phyloP scores from a whole-genome alignment of 2,329 filamentous ascomycete genomes.

The Diaporthe sp. region DNA sequence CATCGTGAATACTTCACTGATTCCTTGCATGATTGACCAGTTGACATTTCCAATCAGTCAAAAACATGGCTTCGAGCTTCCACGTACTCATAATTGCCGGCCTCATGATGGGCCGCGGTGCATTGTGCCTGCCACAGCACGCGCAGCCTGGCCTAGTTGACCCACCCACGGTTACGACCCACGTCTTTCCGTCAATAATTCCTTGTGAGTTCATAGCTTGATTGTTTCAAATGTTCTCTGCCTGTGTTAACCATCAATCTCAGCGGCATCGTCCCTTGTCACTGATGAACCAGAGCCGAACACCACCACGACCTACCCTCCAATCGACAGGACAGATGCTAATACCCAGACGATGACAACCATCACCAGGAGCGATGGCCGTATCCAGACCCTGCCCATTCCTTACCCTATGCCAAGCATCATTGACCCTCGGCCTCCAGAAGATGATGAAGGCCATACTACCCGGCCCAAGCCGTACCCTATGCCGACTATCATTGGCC shows the following conservation, averaged over 20 bases:
- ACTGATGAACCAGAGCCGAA: not conserved
- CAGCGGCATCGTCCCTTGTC: not conserved
- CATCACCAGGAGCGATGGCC: not conserved
- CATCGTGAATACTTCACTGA: not conserved
- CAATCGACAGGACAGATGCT: not conserved
- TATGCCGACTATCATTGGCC: not conserved
- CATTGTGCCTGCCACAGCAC: slow-evolving; percentile 3
- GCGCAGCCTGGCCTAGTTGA: not conserved
- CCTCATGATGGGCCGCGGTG: not conserved
- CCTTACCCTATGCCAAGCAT: not conserved
- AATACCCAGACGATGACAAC: not conserved
- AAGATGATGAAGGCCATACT: too few relatives aligned
- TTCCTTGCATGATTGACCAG: not conserved
- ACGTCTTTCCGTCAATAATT: too few relatives aligned
- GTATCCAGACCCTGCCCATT: not conserved
- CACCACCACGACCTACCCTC: not conserved
- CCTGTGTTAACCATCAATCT: not conserved
- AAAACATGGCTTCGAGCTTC: not conserved
- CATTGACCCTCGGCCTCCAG: not conserved
- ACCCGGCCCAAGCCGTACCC: not conserved
- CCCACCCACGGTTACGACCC: not conserved
- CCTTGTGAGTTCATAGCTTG: not conserved
- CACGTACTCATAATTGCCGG: not conserved
- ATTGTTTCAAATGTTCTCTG: rapidly evolving
- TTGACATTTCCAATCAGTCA: too few relatives aligned